Percentiles rank a stretch among this genome's conserved stretches.
These are phyloP conservation scores for Nymphaea thermarum DNA, from an alignment of 164 flowering plant species.

Conservation along the genomic window DNA sequence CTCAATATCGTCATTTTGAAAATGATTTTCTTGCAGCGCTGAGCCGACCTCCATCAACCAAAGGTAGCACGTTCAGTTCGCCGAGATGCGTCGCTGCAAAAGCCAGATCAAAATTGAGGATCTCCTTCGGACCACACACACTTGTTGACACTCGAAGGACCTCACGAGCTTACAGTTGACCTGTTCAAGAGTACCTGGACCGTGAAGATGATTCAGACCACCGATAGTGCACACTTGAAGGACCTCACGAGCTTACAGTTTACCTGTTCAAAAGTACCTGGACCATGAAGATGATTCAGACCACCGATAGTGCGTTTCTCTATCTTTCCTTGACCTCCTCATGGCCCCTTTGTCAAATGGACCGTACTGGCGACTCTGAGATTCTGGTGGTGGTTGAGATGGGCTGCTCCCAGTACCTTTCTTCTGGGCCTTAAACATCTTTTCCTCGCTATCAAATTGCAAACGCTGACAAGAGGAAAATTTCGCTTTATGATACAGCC, in stretches of 20 bases:
- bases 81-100: no score
- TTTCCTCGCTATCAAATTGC: slow-evolving; percentile 69
- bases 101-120: no score
- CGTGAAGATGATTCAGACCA: not conserved
- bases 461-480: slow-evolving; percentile 34
- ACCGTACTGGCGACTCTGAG: slow-evolving; percentile 6
- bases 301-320: slow-evolving; percentile 10
- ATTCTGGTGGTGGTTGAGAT: slow-evolving; percentile 20
- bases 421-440: slow-evolving; percentile 39
- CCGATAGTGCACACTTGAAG: not conserved
- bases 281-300: not conserved
- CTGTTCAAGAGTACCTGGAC: not conserved
- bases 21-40: no score
- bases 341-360: slow-evolving; percentile 22
- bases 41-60: no score
- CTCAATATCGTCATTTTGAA: no score
- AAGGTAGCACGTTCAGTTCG: no score
- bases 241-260: no score
- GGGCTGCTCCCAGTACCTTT: slow-evolving; percentile 21
- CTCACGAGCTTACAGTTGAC: no score
- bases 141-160: no score
- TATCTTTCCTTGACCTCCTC: slow-evolving; percentile 31
- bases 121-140: no score
- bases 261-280: not conserved
- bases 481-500: no score